These are phyloP conservation scores for Limnanthes douglasii DNA, from an alignment of 345 rosid genomes.

Conservation along the genomic window DNA sequence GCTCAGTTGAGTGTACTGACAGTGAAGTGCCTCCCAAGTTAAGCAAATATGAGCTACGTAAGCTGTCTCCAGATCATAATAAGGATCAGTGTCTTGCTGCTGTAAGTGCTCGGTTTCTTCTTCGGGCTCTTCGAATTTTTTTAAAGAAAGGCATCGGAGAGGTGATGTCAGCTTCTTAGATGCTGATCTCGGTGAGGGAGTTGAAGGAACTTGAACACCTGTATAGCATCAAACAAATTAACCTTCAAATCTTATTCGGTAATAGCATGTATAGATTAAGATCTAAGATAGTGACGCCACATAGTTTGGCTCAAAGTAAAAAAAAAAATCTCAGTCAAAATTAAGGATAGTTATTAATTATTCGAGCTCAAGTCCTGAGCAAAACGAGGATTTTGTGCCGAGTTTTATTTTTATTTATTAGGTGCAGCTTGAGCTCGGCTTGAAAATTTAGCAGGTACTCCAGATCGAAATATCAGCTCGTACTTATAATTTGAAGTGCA, in stretches of 20 bases:
- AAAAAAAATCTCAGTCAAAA: too few species aligned
- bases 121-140: constrained; percentile 49
- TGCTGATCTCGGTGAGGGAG: constrained; percentile 75
- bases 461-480: too few species aligned
- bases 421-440: too few species aligned
- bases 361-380: too few species aligned
- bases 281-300: too few species aligned
- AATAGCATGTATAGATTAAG: too few species aligned
- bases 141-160: constrained; percentile 71
- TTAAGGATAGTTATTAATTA: too few species aligned
- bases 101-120: constrained; percentile 56
- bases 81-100: constrained; percentile 23
- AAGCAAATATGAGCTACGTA: constrained; percentile 92
- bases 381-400: too few species aligned
- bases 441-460: too few species aligned
- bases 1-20: constrained; percentile 73
- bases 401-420: too few species aligned
- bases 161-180: constrained; percentile 79
- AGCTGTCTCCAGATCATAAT: constrained; percentile 66
- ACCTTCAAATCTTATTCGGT: background rate
- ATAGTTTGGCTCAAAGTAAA: too few species aligned
- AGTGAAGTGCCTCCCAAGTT: constrained; percentile 96
- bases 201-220: constrained; percentile 32
- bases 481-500: too few species aligned
- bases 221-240: constrained; percentile 11